These are phyloP conservation scores for Dinochytrium kinnereticum DNA, from an alignment of 371 early-diverging fungal species.

Conservation along the genomic window DNA sequence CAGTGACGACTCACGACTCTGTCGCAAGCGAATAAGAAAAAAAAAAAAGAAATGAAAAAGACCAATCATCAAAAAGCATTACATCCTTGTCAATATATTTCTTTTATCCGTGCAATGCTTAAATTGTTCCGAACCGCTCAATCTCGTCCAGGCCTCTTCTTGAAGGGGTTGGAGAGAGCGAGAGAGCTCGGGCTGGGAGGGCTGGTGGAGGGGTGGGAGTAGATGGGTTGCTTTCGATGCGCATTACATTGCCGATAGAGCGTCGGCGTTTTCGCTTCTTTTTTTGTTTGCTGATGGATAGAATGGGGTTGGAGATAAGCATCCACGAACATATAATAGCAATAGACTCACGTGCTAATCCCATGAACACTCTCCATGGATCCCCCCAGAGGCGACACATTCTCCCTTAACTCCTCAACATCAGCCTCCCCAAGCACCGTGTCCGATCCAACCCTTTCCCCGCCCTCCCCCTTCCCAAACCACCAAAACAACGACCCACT, in stretches of 20 bases:
- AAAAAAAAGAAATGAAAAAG: no score
- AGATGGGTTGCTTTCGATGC: not conserved
- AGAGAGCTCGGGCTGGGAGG: not conserved
- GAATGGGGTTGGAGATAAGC: no score
- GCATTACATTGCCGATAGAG: constrained; percentile 6
- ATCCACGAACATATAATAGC: no score
- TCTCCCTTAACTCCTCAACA: no score
- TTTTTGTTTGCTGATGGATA: constrained; percentile 2
- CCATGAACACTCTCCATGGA: no score
- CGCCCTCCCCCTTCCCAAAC: not conserved
- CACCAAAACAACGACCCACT: not conserved
- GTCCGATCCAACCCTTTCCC: not conserved
- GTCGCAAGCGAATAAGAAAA: no score
- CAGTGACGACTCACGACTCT: no score
- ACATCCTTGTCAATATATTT: no score
- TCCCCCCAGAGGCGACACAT: no score
- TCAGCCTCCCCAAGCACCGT: not conserved
- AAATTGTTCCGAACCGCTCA: not conserved
- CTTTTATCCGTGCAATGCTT: no score
- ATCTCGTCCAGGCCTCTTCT: not conserved
- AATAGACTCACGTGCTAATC: no score
- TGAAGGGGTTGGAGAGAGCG: constrained; percentile 12
- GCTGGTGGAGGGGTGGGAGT: not conserved
- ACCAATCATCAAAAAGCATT: no score
- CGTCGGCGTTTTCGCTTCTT: constrained; percentile 8